phyloP scores from a whole-genome alignment of 495 filamentous ascomycete genomes.

The Penicillium simplicissimum region DNA sequence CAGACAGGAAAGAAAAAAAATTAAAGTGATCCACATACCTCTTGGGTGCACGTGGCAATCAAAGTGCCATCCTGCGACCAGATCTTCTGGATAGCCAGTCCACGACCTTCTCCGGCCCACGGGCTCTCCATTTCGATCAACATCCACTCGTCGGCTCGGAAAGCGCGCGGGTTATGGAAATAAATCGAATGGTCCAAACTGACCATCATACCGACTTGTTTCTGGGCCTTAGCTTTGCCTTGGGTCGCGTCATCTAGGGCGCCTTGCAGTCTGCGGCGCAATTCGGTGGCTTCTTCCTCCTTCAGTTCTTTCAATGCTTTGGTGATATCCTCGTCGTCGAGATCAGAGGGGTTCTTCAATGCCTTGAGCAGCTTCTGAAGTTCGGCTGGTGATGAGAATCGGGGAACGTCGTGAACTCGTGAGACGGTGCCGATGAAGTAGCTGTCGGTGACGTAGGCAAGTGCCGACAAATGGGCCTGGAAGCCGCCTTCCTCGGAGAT shows the following conservation, averaged over 20 bases:
- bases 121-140: conserved; percentile 87
- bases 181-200: conserved; percentile 92
- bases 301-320: conserved; percentile 44
- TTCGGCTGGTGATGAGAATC: conserved; percentile 51
- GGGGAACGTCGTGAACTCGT: conserved; percentile 71
- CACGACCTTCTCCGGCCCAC: conserved; percentile 91
- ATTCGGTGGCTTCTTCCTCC: conserved; percentile 44
- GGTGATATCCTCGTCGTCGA: conserved; percentile 46
- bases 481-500: conserved; percentile 73
- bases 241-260: conserved; percentile 32
- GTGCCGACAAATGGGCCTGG: conserved; percentile 76
- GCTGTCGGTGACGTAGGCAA: conserved; percentile 90
- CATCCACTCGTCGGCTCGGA: conserved; percentile 92
- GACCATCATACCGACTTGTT: conserved; percentile 89
- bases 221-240: conserved; percentile 27
- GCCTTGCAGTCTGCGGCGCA: conserved; percentile 41
- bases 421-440: conserved; percentile 90
- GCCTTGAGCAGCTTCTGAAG: conserved; percentile 41
- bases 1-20: conserved; percentile 4
- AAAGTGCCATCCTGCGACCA: conserved; percentile 79
- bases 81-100: conserved; percentile 83
- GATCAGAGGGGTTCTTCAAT: conserved; percentile 49
- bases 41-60: conserved; percentile 63
- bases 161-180: conserved; percentile 80
- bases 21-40: conserved; percentile 35